A percentile compares a stretch with the other conserved stretches of the same genome.
These are phyloP conservation scores for Dalechampia spathulata DNA, from an alignment of 441 rosid species.

Conservation along the genomic window DNA sequence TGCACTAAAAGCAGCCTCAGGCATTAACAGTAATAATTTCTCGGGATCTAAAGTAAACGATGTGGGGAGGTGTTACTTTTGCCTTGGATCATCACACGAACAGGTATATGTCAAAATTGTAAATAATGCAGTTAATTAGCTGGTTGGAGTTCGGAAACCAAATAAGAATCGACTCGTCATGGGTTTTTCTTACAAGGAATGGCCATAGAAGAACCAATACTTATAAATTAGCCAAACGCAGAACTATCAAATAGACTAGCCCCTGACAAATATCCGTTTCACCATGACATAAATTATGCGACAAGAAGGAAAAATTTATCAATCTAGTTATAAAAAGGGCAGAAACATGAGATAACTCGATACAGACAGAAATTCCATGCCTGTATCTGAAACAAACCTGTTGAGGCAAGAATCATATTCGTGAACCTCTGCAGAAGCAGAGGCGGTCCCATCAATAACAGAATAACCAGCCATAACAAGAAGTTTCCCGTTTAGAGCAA, in stretches of 20 bases:
- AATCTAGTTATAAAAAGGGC: neutral
- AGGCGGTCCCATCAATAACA: conserved; percentile 38
- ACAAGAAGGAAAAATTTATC: neutral
- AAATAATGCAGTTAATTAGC: neutral
- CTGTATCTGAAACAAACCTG: conserved; percentile 46
- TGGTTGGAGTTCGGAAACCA: no score
- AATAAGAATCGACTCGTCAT: no score
- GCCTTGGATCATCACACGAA: no score
- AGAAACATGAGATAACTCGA: no score
- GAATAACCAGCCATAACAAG: conserved; percentile 84
- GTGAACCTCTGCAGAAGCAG: conserved; percentile 72
- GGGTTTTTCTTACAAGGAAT: neutral
- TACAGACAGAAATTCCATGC: neutral
- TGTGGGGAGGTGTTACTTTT: no score
- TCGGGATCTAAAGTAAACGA: neutral
- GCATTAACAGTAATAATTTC: neutral
- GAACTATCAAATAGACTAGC: neutral
- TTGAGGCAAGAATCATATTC: conserved; percentile 88
- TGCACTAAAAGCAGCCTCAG: neutral
- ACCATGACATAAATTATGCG: neutral
- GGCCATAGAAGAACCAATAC: neutral
- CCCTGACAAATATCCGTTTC: conserved; percentile 1
- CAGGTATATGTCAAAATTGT: no score
- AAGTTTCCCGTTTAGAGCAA: conserved; percentile 68
- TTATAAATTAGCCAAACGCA: no score